A percentile compares a stretch with the other conserved stretches of the same genome.
phyloP scores from a whole-genome alignment of 2,329 filamentous ascomycete species.

The Aspergillus arachidicola region DNA sequence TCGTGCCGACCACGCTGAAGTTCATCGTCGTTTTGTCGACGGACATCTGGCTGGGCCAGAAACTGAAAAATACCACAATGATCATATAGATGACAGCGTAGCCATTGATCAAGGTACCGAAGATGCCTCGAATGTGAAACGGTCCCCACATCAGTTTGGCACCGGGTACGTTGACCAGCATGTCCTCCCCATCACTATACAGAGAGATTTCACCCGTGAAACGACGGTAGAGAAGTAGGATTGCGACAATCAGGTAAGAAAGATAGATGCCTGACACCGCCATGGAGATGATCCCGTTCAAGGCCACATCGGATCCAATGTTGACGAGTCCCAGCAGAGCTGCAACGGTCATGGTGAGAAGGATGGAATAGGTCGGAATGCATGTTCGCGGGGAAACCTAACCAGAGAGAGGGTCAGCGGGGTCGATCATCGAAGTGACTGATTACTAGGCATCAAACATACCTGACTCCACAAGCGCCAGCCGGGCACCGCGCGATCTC shows the following conservation, averaged over 20 bases:
- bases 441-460: neutral
- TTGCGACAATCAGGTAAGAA: constrained; percentile 33
- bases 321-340: constrained; percentile 38
- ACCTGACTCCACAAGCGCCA: constrained; percentile 34
- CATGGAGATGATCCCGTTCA: constrained; percentile 39
- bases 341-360: constrained; percentile 29
- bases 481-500: constrained; percentile 30
- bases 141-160: constrained; percentile 34
- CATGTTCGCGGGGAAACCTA: constrained; percentile 28
- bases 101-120: constrained; percentile 47
- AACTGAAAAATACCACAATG: constrained; percentile 52
- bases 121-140: constrained; percentile 30
- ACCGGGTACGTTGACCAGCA: constrained; percentile 28
- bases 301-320: constrained; percentile 34
- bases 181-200: constrained; percentile 20
- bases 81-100: constrained; percentile 51
- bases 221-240: constrained; percentile 32
- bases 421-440: neutral
- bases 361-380: constrained; percentile 29
- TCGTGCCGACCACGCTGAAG: constrained; percentile 48
- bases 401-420: neutral
- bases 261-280: constrained; percentile 34
- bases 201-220: constrained; percentile 23
- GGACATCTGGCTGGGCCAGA: constrained; percentile 47
- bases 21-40: constrained; percentile 51